Evolutionary conservation across 495 filamentous ascomycete genomes (phyloP).

Genomic region (Umbilicaria muhlenbergii): DNA sequence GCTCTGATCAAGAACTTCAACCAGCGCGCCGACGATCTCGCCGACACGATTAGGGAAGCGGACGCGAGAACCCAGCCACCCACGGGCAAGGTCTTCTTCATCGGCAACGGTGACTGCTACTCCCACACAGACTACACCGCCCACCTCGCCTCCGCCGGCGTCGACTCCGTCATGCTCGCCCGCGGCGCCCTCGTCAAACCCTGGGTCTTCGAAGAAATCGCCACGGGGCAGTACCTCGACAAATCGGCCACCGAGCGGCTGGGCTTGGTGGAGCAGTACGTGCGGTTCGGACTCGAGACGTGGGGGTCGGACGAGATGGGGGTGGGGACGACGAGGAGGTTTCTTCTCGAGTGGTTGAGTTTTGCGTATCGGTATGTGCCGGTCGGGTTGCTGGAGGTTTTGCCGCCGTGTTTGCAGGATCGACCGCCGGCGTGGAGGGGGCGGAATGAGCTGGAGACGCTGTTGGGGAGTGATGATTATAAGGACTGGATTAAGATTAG

Average conservation of each 20-base stretch:
- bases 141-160: slow-evolving; percentile 58
- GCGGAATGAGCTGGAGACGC: slow-evolving; percentile 77
- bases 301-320: slow-evolving; percentile 95
- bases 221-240: slow-evolving; percentile 80
- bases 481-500: slow-evolving; percentile 98
- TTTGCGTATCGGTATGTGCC: slow-evolving; percentile 86
- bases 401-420: slow-evolving; percentile 79
- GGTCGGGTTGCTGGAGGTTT: slow-evolving; percentile 68
- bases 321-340: slow-evolving; percentile 72
- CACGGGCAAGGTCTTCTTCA: slow-evolving; percentile 56
- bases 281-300: slow-evolving; percentile 72
- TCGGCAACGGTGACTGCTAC: slow-evolving; percentile 93
- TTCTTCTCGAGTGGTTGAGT: slow-evolving; percentile 88
- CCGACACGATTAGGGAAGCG: slow-evolving; percentile 62
- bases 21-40: slow-evolving; percentile 37
- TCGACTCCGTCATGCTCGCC: slow-evolving; percentile 61
- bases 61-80: slow-evolving; percentile 48
- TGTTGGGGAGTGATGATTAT: slow-evolving; percentile 78
- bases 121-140: slow-evolving; percentile 77
- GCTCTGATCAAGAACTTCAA: slow-evolving; percentile 69
- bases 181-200: slow-evolving; percentile 84
- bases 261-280: slow-evolving; percentile 73
- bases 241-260: slow-evolving; percentile 82
- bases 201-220: slow-evolving; percentile 96
- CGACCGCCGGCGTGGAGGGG: slow-evolving; percentile 70